A percentile compares a stretch with the other conserved stretches of the same genome.
phyloP scores from a whole-genome alignment of 2,329 filamentous ascomycete species.

The Trichoderma koningiopsis region DNA sequence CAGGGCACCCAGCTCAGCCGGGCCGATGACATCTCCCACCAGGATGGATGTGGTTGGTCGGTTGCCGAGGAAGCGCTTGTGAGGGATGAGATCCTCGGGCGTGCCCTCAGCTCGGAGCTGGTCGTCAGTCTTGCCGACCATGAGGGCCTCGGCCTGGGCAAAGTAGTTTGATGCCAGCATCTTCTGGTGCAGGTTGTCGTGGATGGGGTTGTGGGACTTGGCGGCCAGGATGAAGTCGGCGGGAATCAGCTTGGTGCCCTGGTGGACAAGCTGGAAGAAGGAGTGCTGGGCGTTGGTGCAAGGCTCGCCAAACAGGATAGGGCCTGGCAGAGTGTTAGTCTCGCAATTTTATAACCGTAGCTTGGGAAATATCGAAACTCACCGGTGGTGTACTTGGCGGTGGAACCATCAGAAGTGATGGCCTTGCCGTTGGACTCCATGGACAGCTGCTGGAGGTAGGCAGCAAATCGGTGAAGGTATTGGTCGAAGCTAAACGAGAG shows the following conservation, averaged over 20 bases:
- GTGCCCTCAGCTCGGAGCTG: constrained; percentile 76
- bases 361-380: constrained; percentile 25
- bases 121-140: constrained; percentile 86
- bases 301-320: constrained; percentile 95
- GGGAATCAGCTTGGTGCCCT: constrained; percentile 98
- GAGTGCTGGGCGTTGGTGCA: constrained; percentile 99
- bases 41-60: constrained; percentile 94
- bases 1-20: constrained; percentile 86
- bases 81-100: constrained; percentile 77
- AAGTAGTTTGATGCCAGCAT: constrained; percentile 94
- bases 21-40: constrained; percentile 86
- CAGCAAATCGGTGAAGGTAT: constrained; percentile 98
- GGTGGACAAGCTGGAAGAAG: constrained; percentile 99
- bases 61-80: constrained; percentile 99
- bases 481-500: constrained; percentile 75
- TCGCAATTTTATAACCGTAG: background rate
- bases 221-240: constrained; percentile 97
- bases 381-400: constrained; percentile 95
- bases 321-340: constrained; percentile 48
- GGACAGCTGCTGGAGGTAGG: constrained; percentile 97
- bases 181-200: constrained; percentile 92
- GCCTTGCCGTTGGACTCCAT: constrained; percentile 99
- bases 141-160: constrained; percentile 82
- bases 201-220: constrained; percentile 94
- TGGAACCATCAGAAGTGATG: constrained; percentile 82